Evolutionary conservation across 495 filamentous ascomycete genomes (phyloP).

Genomic region (Penicillium herquei): DNA sequence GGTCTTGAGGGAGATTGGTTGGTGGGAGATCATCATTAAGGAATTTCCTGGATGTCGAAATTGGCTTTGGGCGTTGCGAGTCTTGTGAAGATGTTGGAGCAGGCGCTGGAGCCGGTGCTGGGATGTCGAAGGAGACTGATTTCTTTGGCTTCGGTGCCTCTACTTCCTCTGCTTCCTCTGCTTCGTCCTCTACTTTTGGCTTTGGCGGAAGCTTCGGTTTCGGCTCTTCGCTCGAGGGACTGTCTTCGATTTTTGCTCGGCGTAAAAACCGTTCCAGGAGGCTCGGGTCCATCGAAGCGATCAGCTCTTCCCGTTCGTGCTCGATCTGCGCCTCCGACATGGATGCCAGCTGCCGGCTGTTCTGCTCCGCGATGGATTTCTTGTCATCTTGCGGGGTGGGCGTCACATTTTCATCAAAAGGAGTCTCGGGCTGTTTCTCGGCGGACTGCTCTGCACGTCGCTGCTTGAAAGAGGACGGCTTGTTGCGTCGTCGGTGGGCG

Average conservation of each 20-base stretch:
- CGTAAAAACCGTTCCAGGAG: constrained; percentile 75
- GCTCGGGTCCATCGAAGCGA: constrained; percentile 63
- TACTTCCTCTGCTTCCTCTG: constrained; percentile 11
- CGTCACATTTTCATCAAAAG: background rate
- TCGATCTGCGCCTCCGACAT: constrained; percentile 86
- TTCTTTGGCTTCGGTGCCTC: constrained; percentile 18
- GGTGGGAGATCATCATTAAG: constrained; percentile 39
- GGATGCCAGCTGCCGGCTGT: constrained; percentile 64
- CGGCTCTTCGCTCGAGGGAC: constrained; percentile 5
- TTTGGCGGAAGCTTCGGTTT: background rate
- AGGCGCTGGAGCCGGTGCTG: constrained; percentile 3
- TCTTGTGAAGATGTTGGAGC: constrained; percentile 1
- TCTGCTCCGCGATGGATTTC: constrained; percentile 75
- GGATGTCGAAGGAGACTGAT: constrained; percentile 34
- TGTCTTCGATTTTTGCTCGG: constrained; percentile 75
- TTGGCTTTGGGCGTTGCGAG: constrained; percentile 5
- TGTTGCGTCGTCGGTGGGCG: constrained; percentile 73
- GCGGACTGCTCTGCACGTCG: constrained; percentile 41
- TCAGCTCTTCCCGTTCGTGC: constrained; percentile 69
- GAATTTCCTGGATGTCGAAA: constrained; percentile 17
- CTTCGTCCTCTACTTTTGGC: background rate
- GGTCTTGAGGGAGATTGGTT: constrained; percentile 33
- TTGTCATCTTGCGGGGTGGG: constrained; percentile 49
- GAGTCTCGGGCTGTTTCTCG: background rate
- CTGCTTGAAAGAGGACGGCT: constrained; percentile 75